Evolutionary conservation across 345 rosid species (phyloP).

Genomic region (Reutealis trisperma): DNA sequence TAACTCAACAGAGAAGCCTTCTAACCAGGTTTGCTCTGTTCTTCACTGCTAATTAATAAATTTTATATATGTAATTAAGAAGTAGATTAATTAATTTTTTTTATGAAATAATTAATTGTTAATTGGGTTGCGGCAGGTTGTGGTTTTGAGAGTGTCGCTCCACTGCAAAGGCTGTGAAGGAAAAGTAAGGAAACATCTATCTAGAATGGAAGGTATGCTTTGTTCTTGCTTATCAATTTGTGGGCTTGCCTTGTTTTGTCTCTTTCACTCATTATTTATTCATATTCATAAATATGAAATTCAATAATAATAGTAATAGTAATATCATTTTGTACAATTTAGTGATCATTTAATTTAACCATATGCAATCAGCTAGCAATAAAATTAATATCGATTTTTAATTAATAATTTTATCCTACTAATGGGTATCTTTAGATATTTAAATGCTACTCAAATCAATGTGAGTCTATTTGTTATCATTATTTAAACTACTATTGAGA

Average conservation of each 20-base stretch:
- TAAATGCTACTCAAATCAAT: no score
- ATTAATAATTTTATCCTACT: no score
- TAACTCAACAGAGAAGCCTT: conserved; percentile 37
- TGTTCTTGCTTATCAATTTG: neutral
- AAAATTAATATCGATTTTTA: no score
- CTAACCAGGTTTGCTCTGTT: conserved; percentile 49
- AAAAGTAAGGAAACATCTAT: conserved; percentile 82
- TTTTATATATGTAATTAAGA: neutral
- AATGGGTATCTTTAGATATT: no score
- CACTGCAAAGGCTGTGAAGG: conserved; percentile 94
- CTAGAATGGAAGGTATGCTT: conserved; percentile 79
- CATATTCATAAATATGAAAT: neutral
- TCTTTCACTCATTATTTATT: neutral
- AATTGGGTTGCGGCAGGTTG: conserved; percentile 47
- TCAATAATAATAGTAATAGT: no score
- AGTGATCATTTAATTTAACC: no score
- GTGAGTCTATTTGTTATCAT: no score
- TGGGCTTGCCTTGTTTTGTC: neutral
- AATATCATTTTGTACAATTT: no score
- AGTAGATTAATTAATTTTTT: neutral
- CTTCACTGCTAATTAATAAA: neutral
- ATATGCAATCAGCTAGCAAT: no score
- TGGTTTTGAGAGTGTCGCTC: conserved; percentile 83
- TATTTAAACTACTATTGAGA: no score
- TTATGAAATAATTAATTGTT: neutral